A percentile compares a stretch with the other conserved stretches of the same genome.
Evolutionary conservation across 257 asterid genomes (phyloP).

Genomic region (Plectranthus barbatus): DNA sequence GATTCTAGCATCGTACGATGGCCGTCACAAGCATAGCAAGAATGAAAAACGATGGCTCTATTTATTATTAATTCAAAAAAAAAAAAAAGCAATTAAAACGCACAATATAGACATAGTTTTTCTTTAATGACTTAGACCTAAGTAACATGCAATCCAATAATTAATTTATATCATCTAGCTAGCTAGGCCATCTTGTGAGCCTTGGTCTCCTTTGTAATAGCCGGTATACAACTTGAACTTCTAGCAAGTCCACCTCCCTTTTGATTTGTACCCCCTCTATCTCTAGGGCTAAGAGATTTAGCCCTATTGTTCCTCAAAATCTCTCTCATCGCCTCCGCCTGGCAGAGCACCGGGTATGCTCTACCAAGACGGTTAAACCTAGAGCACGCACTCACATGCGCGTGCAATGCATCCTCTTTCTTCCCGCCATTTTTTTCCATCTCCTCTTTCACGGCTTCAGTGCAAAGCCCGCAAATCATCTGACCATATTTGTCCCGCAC

Average conservation of each 20-base stretch:
- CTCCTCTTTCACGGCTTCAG: conserved; percentile 85
- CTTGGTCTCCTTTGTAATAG: conserved; percentile 41
- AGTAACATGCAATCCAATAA: background rate
- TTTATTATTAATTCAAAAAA: too few relatives aligned
- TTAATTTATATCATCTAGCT: too few relatives aligned
- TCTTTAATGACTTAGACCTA: too few relatives aligned
- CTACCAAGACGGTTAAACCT: conserved; percentile 68
- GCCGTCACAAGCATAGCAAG: too few relatives aligned
- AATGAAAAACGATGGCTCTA: too few relatives aligned
- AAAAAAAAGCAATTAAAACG: too few relatives aligned
- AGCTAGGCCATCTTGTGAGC: background rate
- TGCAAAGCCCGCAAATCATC: conserved; percentile 78
- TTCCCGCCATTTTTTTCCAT: conserved; percentile 75
- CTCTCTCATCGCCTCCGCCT: conserved; percentile 83
- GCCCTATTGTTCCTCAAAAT: conserved; percentile 55
- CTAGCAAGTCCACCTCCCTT: conserved; percentile 44
- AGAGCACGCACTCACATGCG: conserved; percentile 70
- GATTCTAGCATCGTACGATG: too few relatives aligned
- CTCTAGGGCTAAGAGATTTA: conserved; percentile 63
- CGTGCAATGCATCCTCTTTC: conserved; percentile 48
- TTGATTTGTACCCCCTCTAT: conserved; percentile 19
- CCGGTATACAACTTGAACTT: conserved; percentile 81
- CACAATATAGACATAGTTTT: too few relatives aligned
- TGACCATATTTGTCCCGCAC: conserved; percentile 51
- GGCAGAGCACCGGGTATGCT: conserved; percentile 73